Evolutionary conservation across 2,329 filamentous ascomycete genomes (phyloP).

Genomic region (Cercospora sojina): DNA sequence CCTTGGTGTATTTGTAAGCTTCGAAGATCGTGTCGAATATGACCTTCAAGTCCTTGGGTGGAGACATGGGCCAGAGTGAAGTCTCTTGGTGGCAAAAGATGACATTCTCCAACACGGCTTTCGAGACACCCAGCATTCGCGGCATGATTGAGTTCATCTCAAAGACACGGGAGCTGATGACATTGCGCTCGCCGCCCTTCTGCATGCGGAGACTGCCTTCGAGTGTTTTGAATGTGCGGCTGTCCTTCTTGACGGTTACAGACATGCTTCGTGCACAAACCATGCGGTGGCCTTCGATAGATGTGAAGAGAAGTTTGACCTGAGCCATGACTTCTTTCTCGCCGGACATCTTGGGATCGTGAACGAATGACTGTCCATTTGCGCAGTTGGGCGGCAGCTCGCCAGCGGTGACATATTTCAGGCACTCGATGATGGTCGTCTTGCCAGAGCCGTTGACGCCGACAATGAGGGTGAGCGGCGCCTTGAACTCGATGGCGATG

Average conservation of each 20-base stretch:
- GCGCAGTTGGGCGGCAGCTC: slow-evolving; percentile 86
- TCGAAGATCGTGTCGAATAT: slow-evolving; percentile 98
- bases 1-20: slow-evolving; percentile 93
- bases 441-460: slow-evolving; percentile 97
- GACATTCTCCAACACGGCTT: slow-evolving; percentile 86
- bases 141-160: slow-evolving; percentile 77
- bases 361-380: slow-evolving; percentile 86
- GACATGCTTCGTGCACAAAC: slow-evolving; percentile 82
- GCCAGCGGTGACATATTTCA: slow-evolving; percentile 96
- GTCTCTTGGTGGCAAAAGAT: slow-evolving; percentile 99
- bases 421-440: slow-evolving; percentile 97
- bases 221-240: slow-evolving; percentile 75
- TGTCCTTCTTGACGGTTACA: slow-evolving; percentile 79
- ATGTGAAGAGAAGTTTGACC: slow-evolving; percentile 84
- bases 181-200: slow-evolving; percentile 74
- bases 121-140: slow-evolving; percentile 81
- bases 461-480: slow-evolving; percentile 91
- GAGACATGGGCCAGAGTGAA: slow-evolving; percentile 93
- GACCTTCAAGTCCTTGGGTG: slow-evolving; percentile 81
- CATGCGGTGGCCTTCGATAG: slow-evolving; percentile 74
- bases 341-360: slow-evolving; percentile 88
- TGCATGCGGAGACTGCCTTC: slow-evolving; percentile 75
- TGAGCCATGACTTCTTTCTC: slow-evolving; percentile 89
- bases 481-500: slow-evolving; percentile 83
- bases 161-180: slow-evolving; percentile 74